Base-by-base conservation (phyloP, 176 grass and related monocot genomes). In the Pontederia crassipes region DNA sequence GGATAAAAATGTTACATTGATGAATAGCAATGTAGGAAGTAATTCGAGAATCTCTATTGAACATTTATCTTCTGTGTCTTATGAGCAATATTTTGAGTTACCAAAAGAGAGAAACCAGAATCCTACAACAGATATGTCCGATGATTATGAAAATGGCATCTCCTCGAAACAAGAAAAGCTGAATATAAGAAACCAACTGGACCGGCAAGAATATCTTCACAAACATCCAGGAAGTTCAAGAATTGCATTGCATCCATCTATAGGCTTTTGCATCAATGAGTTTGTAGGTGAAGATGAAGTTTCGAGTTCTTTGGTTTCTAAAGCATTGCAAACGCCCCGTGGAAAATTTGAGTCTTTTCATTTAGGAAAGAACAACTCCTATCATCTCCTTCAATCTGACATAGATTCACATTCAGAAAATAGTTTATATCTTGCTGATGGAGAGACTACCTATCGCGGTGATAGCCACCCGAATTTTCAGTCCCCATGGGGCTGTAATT, bases 1-100 rank as follows among this genome's bases (percentile, higher is more conserved):
- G 20, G 66, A 70, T 28, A 55, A 71, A 9, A 58, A 54, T 56
- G 52, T 58, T 9, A 17, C 28, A 29, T 73, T 45, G 17, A 46
- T 48, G 10, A 56, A 54, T 57, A 40, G 45, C 1, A 10, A n/a
- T 6, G 17, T 12, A 15, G 46, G 29, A 58, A 13, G 11, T 32
- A 14, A 9, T 45, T 52, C 51, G 3, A 64, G 15, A 50, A 45
- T 56, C 29, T 32, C 8, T 50, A 54, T 55, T 28, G 61, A 50
- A 1, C 69, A 77, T 7, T 14, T 50, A 12, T 65, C 63, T 67
- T 57, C 2, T 27, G 11, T 1, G 46, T 66, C 46, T 8, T 50
- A 13, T 12, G 11, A 48, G 17, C 12, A 68, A 28, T 11, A 55
- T 9, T 24, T 59, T 16, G 16, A 48, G 5, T 32, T 61, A 9